Evolutionary conservation across 768 basidiomycete genomes (phyloP), one percentile per base, ranked within the genome.

Genomic region (Artomyces pyxidatus): DNA sequence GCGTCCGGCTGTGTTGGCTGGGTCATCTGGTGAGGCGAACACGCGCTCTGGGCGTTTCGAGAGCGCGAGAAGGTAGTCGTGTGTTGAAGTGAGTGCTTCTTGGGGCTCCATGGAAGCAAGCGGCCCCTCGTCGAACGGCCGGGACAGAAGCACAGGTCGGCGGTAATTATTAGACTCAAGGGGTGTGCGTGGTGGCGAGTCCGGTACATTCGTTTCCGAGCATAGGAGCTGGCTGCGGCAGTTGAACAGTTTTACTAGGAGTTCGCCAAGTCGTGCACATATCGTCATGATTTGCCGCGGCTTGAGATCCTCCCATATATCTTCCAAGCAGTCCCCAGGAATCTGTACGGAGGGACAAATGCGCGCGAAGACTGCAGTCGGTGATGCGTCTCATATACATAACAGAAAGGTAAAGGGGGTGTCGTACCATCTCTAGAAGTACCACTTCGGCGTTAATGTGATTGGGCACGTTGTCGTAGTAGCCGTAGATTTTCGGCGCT

Each of bases 371-470:
- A 32, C 23, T 27, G 43, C 30, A 40, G 47, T 59, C 49, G 47
- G 37, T 35, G 30, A 45, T 17, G 9, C 23, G 19, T 23, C n/a
- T 27, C 22, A 12, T 26, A 28, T 16, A 26, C 17, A 17, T 30
- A 22, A 44, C 11, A 39, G 23, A 45, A 6, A 40, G 30, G 22
- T 11, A 14, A 28, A 37, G 7, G 4, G 38, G 17, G 16, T 28
- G 40, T 10, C 59, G 23, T 49, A 64, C 63, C 60, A 65, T 60
- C 48, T 65, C 64, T 25, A 65, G 51, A 21, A 65, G 53, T 19
- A 65, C 63, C 10, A 65, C 63, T 40, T 65, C 63, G 11, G 63
- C 62, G 29, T 61, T 63, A 16, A 65, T 53, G 23, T 56, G 55
- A 48, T 65, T 63, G 14, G 59, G 55, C 27, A 56, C 28, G 50